phyloP scores from a whole-genome alignment of 2,329 filamentous ascomycete species.

The Fusarium siculi region DNA sequence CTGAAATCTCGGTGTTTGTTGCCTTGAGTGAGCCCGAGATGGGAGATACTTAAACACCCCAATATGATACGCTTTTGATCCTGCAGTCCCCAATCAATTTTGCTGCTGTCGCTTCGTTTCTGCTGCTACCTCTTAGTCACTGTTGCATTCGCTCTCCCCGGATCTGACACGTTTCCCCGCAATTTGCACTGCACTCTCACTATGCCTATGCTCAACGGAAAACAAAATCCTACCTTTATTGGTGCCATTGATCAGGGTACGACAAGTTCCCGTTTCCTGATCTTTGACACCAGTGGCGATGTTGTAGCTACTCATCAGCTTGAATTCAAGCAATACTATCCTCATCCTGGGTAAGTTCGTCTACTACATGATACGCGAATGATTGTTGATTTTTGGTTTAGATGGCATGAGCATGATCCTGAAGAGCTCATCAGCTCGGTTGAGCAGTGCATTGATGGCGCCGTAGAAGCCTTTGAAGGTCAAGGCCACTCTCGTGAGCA shows the following conservation, averaged over 20 bases:
- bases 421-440: conserved; percentile 78
- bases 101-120: neutral
- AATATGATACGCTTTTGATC: neutral
- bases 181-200: conserved; percentile 30
- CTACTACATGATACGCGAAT: neutral
- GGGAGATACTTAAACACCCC: conserved; percentile 29
- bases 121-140: conserved; percentile 8
- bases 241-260: conserved; percentile 85
- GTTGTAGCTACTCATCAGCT: conserved; percentile 79
- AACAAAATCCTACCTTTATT: conserved; percentile 61
- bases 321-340: conserved; percentile 80
- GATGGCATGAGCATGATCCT: conserved; percentile 89
- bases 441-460: conserved; percentile 79
- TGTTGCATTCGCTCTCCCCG: conserved; percentile 20
- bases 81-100: conserved; percentile 12
- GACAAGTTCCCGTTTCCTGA: conserved; percentile 80
- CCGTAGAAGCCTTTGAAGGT: conserved; percentile 74
- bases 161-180: conserved; percentile 20
- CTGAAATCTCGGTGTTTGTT: conserved; percentile 18
- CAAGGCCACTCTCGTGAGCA: conserved; percentile 73
- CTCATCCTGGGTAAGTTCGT: conserved; percentile 73
- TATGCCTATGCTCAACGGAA: conserved; percentile 48
- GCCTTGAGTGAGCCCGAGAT: conserved; percentile 7
- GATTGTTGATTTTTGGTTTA: conserved; percentile 46
- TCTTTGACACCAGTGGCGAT: conserved; percentile 77